A percentile compares a stretch with the other conserved stretches of the same genome.
phyloP scores from a whole-genome alignment of 2,329 filamentous ascomycete genomes.

The Metarhizium album region DNA sequence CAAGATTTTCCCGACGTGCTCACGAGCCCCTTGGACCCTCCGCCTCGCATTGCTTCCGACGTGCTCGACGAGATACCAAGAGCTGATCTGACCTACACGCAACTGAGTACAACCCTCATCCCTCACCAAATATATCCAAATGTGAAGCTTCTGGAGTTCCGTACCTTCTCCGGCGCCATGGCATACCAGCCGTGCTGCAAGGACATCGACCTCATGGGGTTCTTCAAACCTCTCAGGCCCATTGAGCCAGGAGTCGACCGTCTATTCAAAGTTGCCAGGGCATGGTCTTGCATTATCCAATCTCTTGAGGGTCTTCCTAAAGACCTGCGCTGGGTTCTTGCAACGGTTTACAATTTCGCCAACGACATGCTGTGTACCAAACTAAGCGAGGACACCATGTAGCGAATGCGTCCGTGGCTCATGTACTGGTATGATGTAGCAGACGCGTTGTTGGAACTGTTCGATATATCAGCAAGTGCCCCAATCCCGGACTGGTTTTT shows the following conservation, averaged over 20 bases:
- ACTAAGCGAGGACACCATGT: slow-evolving; percentile 10
- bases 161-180: slow-evolving; percentile 14
- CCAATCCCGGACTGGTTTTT: slow-evolving; percentile 19
- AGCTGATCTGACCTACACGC: slow-evolving; percentile 14
- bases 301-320: slow-evolving; percentile 13
- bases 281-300: slow-evolving; percentile 22
- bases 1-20: neutral
- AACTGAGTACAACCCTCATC: slow-evolving; percentile 12
- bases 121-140: slow-evolving; percentile 12
- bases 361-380: slow-evolving; percentile 15
- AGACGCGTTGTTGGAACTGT: slow-evolving; percentile 13
- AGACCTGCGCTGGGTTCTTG: slow-evolving; percentile 21
- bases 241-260: slow-evolving; percentile 14
- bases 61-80: slow-evolving; percentile 12
- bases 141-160: slow-evolving; percentile 16
- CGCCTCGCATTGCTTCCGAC: neutral
- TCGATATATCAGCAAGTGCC: slow-evolving; percentile 7
- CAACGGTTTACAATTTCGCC: slow-evolving; percentile 21
- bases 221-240: slow-evolving; percentile 14
- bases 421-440: slow-evolving; percentile 17
- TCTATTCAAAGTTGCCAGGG: slow-evolving; percentile 17
- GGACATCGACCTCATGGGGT: slow-evolving; percentile 9
- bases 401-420: slow-evolving; percentile 19
- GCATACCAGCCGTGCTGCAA: slow-evolving; percentile 21
- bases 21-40: neutral